These are phyloP conservation scores for Aspergillus pseudonomiae DNA, from an alignment of 2,329 filamentous ascomycete genomes.

Conservation along the genomic window DNA sequence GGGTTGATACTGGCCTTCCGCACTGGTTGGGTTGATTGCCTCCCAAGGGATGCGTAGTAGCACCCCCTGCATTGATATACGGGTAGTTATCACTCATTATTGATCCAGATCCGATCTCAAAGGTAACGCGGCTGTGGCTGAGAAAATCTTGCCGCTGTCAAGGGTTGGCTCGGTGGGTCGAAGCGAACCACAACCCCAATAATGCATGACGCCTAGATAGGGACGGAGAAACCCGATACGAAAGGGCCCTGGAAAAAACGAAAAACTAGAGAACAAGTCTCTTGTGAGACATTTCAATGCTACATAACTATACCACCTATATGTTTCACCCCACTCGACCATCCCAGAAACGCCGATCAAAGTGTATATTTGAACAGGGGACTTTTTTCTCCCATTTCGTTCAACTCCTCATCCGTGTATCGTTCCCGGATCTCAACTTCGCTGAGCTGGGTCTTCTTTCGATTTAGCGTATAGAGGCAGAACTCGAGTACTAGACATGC, in stretches of 20 bases:
- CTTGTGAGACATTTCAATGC: neutral
- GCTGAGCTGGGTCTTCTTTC: neutral
- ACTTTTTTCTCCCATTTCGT: neutral
- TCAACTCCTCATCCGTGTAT: neutral
- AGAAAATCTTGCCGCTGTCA: neutral
- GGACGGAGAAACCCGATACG: neutral
- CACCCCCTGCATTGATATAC: neutral
- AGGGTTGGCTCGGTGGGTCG: neutral
- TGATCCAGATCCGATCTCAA: neutral
- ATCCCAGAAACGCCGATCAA: neutral
- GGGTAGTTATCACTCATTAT: neutral
- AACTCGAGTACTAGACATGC: slow-evolving; percentile 4
- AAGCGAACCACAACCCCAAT: neutral
- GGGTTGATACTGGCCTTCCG: neutral
- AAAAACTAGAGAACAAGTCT: rapidly evolving
- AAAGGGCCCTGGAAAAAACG: no score
- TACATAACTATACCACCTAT: neutral
- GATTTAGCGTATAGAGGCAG: neutral
- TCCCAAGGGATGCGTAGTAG: neutral
- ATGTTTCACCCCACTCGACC: neutral
- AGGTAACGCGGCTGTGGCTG: neutral
- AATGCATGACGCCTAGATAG: neutral
- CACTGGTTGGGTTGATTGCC: neutral
- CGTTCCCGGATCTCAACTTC: neutral
- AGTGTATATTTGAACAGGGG: neutral